Percentiles rank a stretch among this genome's conserved stretches.
phyloP scores from a whole-genome alignment of 164 flowering plant genomes.

The Chimonanthus salicifolius region DNA sequence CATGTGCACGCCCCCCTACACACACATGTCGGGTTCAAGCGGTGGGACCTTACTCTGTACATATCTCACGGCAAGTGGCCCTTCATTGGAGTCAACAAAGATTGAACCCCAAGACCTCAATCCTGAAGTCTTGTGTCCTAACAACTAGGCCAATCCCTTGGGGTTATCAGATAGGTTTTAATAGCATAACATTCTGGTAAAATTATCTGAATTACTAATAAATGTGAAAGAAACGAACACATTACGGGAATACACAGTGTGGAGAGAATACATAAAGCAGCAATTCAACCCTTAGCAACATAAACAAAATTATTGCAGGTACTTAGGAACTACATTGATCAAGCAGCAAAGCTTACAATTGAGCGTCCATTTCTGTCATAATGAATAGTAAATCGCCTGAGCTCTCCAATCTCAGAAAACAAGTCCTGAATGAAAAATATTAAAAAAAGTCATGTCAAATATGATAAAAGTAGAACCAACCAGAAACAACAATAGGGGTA shows the following conservation, averaged over 20 bases:
- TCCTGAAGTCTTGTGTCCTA: no score
- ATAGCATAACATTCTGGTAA: background rate
- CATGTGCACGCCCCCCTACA: no score
- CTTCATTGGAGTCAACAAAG: no score
- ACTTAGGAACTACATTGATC: background rate
- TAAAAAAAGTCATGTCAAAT: background rate
- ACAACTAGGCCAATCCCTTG: no score
- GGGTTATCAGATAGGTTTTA: background rate
- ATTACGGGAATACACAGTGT: background rate
- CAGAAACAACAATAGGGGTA: background rate
- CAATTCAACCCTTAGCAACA: background rate
- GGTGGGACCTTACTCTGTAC: no score
- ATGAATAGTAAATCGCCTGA: constrained; percentile 77
- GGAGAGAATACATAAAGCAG: background rate
- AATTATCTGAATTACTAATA: no score
- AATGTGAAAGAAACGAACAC: no score
- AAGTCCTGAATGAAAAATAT: constrained; percentile 56
- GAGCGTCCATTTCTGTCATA: constrained; percentile 77
- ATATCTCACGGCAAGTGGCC: no score
- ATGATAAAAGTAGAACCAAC: constrained; percentile 1
- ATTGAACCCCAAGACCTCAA: no score
- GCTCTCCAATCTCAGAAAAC: constrained; percentile 77
- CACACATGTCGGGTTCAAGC: no score
- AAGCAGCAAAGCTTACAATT: constrained; percentile 45
- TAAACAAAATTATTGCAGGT: background rate